These are phyloP conservation scores for Exophiala viscosa DNA, from an alignment of 2,329 filamentous ascomycete species.

Conservation along the genomic window DNA sequence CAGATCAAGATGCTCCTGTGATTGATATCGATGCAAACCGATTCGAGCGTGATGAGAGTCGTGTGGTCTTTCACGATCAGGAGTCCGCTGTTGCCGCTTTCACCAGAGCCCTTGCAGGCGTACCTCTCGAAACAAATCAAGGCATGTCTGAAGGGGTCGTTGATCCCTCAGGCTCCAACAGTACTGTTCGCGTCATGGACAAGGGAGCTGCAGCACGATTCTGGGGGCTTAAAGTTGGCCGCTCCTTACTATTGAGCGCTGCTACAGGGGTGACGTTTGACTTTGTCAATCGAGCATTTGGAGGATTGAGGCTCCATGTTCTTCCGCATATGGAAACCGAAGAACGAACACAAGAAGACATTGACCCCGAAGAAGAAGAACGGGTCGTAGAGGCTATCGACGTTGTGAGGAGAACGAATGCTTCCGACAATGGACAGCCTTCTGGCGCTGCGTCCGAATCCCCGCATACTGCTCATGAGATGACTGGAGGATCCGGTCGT, in stretches of 20 bases:
- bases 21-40: constrained; percentile 56
- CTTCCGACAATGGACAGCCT: not conserved
- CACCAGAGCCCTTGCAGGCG: constrained; percentile 45
- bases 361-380: constrained; percentile 46
- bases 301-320: constrained; percentile 50
- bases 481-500: constrained; percentile 5
- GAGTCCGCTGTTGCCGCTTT: constrained; percentile 56
- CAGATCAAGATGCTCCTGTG: constrained; percentile 47
- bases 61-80: constrained; percentile 52
- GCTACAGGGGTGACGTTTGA: constrained; percentile 54
- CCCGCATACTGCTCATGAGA: constrained; percentile 2
- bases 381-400: constrained; percentile 39
- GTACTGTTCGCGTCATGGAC: constrained; percentile 37
- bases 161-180: constrained; percentile 16
- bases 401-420: constrained; percentile 24
- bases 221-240: constrained; percentile 59
- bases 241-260: constrained; percentile 57
- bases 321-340: constrained; percentile 35
- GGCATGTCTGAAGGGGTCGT: constrained; percentile 35
- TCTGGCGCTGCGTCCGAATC: constrained; percentile 3
- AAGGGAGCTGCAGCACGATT: constrained; percentile 46
- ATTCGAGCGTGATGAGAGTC: constrained; percentile 55
- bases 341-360: constrained; percentile 48
- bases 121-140: constrained; percentile 50
- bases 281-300: constrained; percentile 59